Conservation (phyloP, 1,284 basidiomycete genomes). For the Cystodermella granulosa region DNA sequence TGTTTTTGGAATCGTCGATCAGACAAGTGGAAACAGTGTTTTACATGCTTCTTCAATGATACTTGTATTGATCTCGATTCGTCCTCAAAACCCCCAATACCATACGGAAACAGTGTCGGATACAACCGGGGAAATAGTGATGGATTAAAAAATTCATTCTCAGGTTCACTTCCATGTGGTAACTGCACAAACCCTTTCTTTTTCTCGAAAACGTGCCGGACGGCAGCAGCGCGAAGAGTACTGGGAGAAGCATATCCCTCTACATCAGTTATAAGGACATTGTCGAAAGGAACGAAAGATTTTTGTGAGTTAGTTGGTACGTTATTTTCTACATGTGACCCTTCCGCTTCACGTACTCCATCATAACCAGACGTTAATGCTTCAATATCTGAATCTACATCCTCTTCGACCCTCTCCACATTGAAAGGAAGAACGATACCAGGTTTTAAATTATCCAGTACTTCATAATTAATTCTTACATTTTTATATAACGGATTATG, state of each 20-base stretch:
- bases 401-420: conserved; percentile 21
- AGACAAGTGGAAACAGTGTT: no score
- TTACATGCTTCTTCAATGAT: no score
- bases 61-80: no score
- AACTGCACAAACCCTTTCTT: conserved; percentile 27
- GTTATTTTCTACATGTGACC: no score
- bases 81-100: no score
- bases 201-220: conserved; percentile 28
- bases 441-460: conserved; percentile 10
- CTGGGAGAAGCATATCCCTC: conserved; percentile 21
- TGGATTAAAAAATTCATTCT: conserved; percentile 32
- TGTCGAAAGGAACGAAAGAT: no score
- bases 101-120: no score
- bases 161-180: conserved; percentile 25
- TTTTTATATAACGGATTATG: conserved; percentile 33
- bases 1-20: no score
- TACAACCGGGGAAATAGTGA: no score
- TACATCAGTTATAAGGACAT: conserved; percentile 32
- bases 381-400: conserved; percentile 9
- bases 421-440: conserved; percentile 23
- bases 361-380: conserved; percentile 4
- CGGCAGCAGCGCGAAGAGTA: conserved; percentile 30
- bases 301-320: no score
- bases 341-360: no score
- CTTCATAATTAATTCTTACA: conserved; percentile 24